Evolutionary conservation across 2,329 filamentous ascomycete genomes (phyloP), one percentile per base, ranked within the genome.

Genomic region (Fusarium torreyae): DNA sequence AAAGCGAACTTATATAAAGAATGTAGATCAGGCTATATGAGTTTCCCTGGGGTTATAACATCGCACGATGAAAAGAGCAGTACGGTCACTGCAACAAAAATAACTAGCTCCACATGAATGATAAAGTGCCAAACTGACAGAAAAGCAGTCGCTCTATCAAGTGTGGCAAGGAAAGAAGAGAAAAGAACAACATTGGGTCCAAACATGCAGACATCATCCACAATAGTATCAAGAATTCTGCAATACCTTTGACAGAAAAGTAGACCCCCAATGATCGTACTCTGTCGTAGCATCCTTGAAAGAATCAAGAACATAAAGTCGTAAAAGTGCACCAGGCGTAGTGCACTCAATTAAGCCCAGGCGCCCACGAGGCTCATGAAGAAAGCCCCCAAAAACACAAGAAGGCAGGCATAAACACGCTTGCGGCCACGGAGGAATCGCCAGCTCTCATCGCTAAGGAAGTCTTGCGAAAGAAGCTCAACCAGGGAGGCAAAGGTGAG

Each of bases 381-480:
- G 62, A 88, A 86, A 14, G 88, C 88, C 3, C 88, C 88, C 11
- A 81, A 74, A 65, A 90, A 85, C 15, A 91, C 87, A 52, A 89
- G 76, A 24, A 87, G 56, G 66, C 86, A 89, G 3, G 88, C 88
- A 55, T 80, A 78, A 24, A 89, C 80, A 28, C 88, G 82, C 62
- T 81, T 82, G 67, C 79, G 83, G 1, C 88, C 88, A 3, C 83
- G 81, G 17, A 90, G 79, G 45, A 85, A 77, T 45, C 80, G 81
- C 87, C 87, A 90, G 77, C 87, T 90, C 75, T 89, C 85, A 43
- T 90, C 88, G 63, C 86, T 89, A 34, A 91, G 76, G 69, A 93
- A 92, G 71, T 93, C 91, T 75, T 93, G 90, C 0, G 90, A 89
- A 54, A 93, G 82, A 48, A 93, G 83, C 77, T 93, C 90, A 22